phyloP scores from a whole-genome alignment of 352 stramenopile genomes.

The Phytophthora pisi region DNA sequence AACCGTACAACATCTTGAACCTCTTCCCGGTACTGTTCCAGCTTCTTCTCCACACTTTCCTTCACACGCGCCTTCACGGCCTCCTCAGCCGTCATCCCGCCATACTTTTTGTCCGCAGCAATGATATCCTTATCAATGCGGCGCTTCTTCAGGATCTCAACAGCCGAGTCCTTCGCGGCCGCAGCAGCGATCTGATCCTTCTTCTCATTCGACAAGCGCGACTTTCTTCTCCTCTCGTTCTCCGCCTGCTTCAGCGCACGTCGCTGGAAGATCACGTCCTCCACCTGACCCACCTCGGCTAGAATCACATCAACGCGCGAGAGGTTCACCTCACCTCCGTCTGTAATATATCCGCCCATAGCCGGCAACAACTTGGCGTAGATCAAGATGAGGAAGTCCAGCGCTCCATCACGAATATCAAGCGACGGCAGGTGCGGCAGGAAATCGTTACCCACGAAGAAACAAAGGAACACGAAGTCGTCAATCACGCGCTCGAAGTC shows the following conservation, averaged over 20 bases:
- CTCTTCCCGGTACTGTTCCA: constrained; percentile 85
- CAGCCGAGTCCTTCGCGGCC: constrained; percentile 67
- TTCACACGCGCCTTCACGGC: constrained; percentile 86
- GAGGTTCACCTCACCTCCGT: constrained; percentile 95
- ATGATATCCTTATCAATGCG: constrained; percentile 71
- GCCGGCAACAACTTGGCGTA: constrained; percentile 91
- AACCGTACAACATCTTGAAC: constrained; percentile 94
- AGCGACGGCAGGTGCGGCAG: constrained; percentile 97
- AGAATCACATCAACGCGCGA: constrained; percentile 96
- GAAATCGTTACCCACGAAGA: constrained; percentile 99
- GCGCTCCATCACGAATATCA: constrained; percentile 98
- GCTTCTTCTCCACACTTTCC: constrained; percentile 71
- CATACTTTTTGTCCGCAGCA: constrained; percentile 74
- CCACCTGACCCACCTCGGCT: constrained; percentile 94
- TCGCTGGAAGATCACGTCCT: constrained; percentile 96
- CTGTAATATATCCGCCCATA: constrained; percentile 96
- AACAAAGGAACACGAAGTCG: constrained; percentile 99
- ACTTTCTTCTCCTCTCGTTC: constrained; percentile 74
- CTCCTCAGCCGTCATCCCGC: constrained; percentile 62
- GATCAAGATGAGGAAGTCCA: constrained; percentile 98
- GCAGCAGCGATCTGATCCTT: constrained; percentile 70
- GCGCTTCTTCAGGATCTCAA: constrained; percentile 83
- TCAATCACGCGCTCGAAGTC: constrained; percentile 98
- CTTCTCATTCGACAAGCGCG: constrained; percentile 69
- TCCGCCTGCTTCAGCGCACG: constrained; percentile 85